These are phyloP conservation scores for Pseudogymnoascus sp. DNA, from an alignment of 2,329 filamentous ascomycete genomes.

Conservation along the genomic window DNA sequence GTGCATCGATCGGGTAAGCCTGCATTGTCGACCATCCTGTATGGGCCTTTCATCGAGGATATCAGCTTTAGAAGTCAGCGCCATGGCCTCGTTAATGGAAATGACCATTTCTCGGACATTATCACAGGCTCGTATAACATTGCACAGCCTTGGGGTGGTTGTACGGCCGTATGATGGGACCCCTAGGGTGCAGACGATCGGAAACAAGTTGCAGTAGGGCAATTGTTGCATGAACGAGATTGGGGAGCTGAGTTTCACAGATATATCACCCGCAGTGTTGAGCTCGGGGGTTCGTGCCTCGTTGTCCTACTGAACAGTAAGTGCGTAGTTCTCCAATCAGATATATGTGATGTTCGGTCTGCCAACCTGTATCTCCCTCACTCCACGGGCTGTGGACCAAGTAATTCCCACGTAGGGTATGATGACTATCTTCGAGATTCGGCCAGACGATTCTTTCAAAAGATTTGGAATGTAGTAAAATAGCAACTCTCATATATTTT, in stretches of 20 bases:
- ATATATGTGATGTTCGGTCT: neutral
- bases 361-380: too few species aligned
- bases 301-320: neutral
- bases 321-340: neutral
- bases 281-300: neutral
- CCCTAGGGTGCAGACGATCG: neutral
- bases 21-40: neutral
- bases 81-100: neutral
- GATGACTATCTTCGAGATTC: neutral
- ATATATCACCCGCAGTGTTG: neutral
- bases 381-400: neutral
- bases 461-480: neutral
- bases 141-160: neutral
- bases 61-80: neutral
- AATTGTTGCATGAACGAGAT: neutral
- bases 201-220: neutral
- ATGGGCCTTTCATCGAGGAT: neutral
- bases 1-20: neutral
- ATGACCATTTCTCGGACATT: neutral
- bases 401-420: neutral
- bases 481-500: neutral
- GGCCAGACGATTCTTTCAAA: neutral
- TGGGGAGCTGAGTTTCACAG: neutral
- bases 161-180: neutral
- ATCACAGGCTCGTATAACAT: neutral